Base-by-base conservation (phyloP, 768 basidiomycete genomes). In the Albatrellus ellisii region DNA sequence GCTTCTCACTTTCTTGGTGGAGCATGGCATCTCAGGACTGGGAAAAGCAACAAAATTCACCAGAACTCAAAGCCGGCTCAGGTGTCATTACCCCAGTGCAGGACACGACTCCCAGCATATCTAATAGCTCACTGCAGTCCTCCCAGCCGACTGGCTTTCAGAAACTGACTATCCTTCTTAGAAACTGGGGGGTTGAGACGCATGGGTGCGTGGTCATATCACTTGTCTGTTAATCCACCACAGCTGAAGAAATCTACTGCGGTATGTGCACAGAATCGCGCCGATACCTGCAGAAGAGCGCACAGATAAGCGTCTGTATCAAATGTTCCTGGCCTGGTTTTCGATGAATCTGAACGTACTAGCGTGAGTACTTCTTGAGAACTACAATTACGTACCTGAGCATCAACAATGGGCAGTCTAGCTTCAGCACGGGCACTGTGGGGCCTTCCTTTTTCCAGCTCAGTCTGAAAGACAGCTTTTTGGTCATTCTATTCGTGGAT, bases 241-340 rank as follows among this genome's bases (percentile, higher is more conserved):
- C 11, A 11, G 1, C 37, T 9, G 25, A 1, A 1, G 6, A 29
- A 15, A 26, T 1, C 36, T 42, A 46, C 45, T 35, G 6, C 26
- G 21, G 4, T 3, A 38, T 14, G 27, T 25, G n/a, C n/a, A n/a
- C 38, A 76, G 78, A 0, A 78, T 73, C 18, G 56, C 67, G 15
- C 79, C 79, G 3, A 69, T 73, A 1, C 55, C 69, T 1, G 49
- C 56, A 2, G 68, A 68, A 21, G 60, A 71, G 32, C 68, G 78
- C 35, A 65, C 52, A 7, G 79, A 81, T 50, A 68, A 61, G n/a
- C 69, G 71, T 35, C 67, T 73, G 39, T 72, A 71, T 51, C 77
- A 81, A 46, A 58, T 79, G 50, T 81, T 81, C 62, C 77, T 77
- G 51, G 64, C 81, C 4, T 82, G 79, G 80, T 77, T 81, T 51